phyloP scores from a whole-genome alignment of 345 rosid species.

The Hibiscus tridactylites region DNA sequence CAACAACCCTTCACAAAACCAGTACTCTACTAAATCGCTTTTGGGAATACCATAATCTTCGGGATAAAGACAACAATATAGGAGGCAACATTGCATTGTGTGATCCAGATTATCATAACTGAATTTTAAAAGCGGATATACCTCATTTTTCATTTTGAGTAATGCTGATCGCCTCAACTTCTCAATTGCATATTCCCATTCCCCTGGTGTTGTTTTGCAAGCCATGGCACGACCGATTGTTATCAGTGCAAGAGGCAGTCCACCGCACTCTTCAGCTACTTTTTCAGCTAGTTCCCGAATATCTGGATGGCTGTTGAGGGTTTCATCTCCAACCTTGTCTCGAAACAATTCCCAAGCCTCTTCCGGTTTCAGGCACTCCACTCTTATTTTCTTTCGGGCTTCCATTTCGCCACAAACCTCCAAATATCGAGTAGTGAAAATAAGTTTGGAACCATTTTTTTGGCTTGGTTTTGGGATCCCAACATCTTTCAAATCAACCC shows the following conservation, averaged over 20 bases:
- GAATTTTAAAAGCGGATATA: background rate
- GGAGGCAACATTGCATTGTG: background rate
- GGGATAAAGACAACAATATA: slow-evolving; percentile 6
- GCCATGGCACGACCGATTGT: too few species aligned
- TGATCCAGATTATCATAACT: background rate
- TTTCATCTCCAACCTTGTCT: background rate
- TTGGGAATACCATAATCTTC: background rate
- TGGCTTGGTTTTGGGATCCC: background rate
- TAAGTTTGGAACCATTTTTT: slow-evolving; percentile 13
- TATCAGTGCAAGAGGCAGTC: background rate
- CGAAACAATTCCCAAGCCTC: slow-evolving; percentile 20
- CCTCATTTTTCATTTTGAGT: too few species aligned
- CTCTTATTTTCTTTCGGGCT: slow-evolving; percentile 9
- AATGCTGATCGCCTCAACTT: too few species aligned
- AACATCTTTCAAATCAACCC: background rate
- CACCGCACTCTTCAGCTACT: slow-evolving; percentile 15
- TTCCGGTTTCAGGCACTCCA: slow-evolving; percentile 21
- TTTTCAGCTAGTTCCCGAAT: slow-evolving; percentile 21
- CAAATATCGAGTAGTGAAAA: slow-evolving; percentile 20
- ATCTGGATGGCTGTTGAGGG: slow-evolving; percentile 22
- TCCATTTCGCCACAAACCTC: slow-evolving; percentile 19
- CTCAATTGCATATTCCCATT: too few species aligned
- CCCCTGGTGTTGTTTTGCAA: too few species aligned
- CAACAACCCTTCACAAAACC: background rate
- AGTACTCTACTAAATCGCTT: background rate